Evolutionary conservation across 2,329 filamentous ascomycete genomes (phyloP), one percentile per base, ranked within the genome.

Genomic region (Thyridium curvatum): DNA sequence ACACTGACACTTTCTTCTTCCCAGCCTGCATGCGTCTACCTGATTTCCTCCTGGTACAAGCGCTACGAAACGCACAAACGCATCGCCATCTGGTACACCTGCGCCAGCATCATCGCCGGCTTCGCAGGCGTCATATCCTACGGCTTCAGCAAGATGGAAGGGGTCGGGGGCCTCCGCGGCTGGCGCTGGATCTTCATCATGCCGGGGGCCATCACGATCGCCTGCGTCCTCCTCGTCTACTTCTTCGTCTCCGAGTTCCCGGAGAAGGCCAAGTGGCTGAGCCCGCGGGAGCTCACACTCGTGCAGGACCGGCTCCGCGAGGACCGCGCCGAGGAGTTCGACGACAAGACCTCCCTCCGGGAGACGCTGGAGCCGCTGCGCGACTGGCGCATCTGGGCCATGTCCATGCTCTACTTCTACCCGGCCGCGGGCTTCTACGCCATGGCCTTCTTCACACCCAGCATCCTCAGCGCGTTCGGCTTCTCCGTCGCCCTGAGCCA

Each of bases 1-100:
- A 62, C 31, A 77, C 81, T 54, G 63, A 72, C 16, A 75, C 74
- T 4, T 59, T 75, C 74, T 4, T 59, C 46, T 10, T 13, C 18
- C 28, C 51, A 59, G 29, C 72, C 72, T 3, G 74, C 73, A 6
- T 71, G 81, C 61, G 41, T 70, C 59, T 35, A 69, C 60, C 80
- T 81, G 46, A 63, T 84, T 2, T 76, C 71, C 1, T 82, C 76
- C 48, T 85, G 80, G 80, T 86, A 84, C 48, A 76, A 71, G 48
- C 67, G 80, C 13, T 71, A 66, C 5, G 81, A 85, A 47, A 78
- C 84, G 32, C 77, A 79, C 30, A 69, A 82, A n/a, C 69, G 82
- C 18, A 75, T 51, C 34, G 48, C 48, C 15, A 29, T 54, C 8
- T 56, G 52, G 42, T 57, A 60, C 49, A 52, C 56, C 29, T 49